These are phyloP conservation scores for Coemansia sp. DNA, from an alignment of 192 early-diverging fungal species.

Conservation along the genomic window DNA sequence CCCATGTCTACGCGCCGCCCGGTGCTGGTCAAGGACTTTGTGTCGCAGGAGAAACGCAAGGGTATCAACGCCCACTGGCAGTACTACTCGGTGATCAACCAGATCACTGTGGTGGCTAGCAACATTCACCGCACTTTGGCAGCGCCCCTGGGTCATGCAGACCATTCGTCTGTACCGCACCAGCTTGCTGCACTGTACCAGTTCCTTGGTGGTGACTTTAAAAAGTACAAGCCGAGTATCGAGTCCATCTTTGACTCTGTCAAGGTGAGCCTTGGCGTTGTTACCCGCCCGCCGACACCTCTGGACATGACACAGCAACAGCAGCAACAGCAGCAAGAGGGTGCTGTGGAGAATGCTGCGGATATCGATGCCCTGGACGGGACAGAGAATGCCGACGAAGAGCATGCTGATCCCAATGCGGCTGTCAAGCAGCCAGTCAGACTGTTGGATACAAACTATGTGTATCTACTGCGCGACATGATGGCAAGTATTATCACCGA, in stretches of 20 bases:
- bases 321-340: not conserved
- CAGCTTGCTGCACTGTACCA: slow-evolving; percentile 49
- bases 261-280: slow-evolving; percentile 20
- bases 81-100: slow-evolving; percentile 52
- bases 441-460: slow-evolving; percentile 16
- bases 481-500: slow-evolving; percentile 46
- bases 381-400: too few relatives aligned
- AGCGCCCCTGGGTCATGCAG: slow-evolving; percentile 14
- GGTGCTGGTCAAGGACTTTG: slow-evolving; percentile 34
- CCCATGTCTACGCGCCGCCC: slow-evolving; percentile 47
- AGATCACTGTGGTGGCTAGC: slow-evolving; percentile 37
- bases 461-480: slow-evolving; percentile 27
- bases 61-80: slow-evolving; percentile 53
- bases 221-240: slow-evolving; percentile 48
- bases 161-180: slow-evolving; percentile 41
- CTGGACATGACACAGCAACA: not conserved
- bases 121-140: slow-evolving; percentile 32
- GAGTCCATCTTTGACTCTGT: slow-evolving; percentile 40
- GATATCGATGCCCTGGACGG: too few relatives aligned
- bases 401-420: not conserved
- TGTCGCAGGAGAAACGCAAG: slow-evolving; percentile 39
- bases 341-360: too few relatives aligned
- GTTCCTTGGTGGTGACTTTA: slow-evolving; percentile 50
- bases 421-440: not conserved
- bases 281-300: slow-evolving; percentile 2